Base-by-base conservation (phyloP, 805 yeast genomes). In the Wickerhamomyces bovis region DNA sequence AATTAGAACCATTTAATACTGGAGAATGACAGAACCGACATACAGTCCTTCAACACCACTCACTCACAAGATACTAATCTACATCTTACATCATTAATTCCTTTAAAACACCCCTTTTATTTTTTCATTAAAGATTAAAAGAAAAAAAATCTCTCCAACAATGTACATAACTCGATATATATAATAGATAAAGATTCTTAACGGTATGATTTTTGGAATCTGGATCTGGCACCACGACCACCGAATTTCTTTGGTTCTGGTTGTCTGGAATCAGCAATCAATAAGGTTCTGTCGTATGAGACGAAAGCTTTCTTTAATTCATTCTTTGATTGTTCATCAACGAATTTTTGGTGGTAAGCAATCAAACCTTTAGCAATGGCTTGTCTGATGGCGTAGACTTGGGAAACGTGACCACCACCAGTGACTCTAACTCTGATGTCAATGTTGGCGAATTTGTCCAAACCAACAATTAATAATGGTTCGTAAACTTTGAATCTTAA, bases 191-290 rank as follows among this genome's bases (percentile, higher is more conserved):
- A 46, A 48, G 47, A 52, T 39, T 51, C 50, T 57, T 92, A 94
- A 90, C 99, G 99, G 94, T 94, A 94, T 75, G 99, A 94, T 78
- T 94, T 94, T 85, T 94, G 99, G 97, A 88, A 92, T 82, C 98
- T 92, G 73, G 99, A 94, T 83, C 99, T 94, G 80, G 99, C 99
- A 88, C 99, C 99, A 78, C 95, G 96, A 84, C 99, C 99, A 83
- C 99, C 99, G 83, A 94, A 94, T 84, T 94, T 94, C 97, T 94
- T 94, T 85, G 99, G 99, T 83, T 94, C 99, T 85, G 90, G 85
- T 85, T 96, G 92, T 87, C 99, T 89, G 68, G 97, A 81, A 77
- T 94, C 99, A 68, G 99, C 98, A 76, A 94, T 94, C 80, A 94
- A 85, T 75, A 94, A 85, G 75, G 98, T 89, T 84, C 96, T 90